These are phyloP conservation scores for Tetrapisispora namnaoensis DNA, from an alignment of 805 yeast species.

Conservation along the genomic window DNA sequence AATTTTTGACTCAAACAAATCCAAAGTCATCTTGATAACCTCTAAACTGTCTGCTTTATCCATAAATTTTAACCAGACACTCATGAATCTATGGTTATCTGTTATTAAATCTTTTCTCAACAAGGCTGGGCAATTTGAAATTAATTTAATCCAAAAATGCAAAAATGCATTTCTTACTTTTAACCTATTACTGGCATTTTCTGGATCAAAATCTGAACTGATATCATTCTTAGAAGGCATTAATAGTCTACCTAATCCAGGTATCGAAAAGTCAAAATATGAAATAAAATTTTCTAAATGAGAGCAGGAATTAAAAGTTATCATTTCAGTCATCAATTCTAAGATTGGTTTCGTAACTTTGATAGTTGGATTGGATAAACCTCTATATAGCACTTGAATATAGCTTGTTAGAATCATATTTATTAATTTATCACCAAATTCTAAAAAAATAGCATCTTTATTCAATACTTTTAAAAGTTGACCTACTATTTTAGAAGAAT, in stretches of 20 bases:
- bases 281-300: slow-evolving; percentile 50
- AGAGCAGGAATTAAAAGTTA: slow-evolving; percentile 39
- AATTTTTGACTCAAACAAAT: slow-evolving; percentile 41
- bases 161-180: slow-evolving; percentile 49
- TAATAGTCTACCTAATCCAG: slow-evolving; percentile 52
- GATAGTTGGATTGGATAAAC: slow-evolving; percentile 49
- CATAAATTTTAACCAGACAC: slow-evolving; percentile 59
- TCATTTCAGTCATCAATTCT: slow-evolving; percentile 44
- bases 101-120: slow-evolving; percentile 55
- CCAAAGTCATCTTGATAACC: slow-evolving; percentile 33
- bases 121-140: slow-evolving; percentile 40
- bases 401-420: slow-evolving; percentile 46
- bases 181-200: slow-evolving; percentile 30
- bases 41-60: slow-evolving; percentile 43
- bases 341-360: slow-evolving; percentile 52
- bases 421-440: slow-evolving; percentile 24
- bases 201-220: slow-evolving; percentile 27
- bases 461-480: slow-evolving; percentile 27
- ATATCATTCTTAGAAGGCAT: slow-evolving; percentile 43
- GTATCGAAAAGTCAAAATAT: slow-evolving; percentile 56
- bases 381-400: slow-evolving; percentile 56
- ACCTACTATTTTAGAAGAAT: slow-evolving; percentile 34
- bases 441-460: slow-evolving; percentile 9
- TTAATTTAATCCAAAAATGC: slow-evolving; percentile 48
- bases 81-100: slow-evolving; percentile 47